Percentiles rank a stretch among this genome's conserved stretches.
Evolutionary conservation across 108 stramenopile genomes (phyloP).

Genomic region (Skeletonema potamos): DNA sequence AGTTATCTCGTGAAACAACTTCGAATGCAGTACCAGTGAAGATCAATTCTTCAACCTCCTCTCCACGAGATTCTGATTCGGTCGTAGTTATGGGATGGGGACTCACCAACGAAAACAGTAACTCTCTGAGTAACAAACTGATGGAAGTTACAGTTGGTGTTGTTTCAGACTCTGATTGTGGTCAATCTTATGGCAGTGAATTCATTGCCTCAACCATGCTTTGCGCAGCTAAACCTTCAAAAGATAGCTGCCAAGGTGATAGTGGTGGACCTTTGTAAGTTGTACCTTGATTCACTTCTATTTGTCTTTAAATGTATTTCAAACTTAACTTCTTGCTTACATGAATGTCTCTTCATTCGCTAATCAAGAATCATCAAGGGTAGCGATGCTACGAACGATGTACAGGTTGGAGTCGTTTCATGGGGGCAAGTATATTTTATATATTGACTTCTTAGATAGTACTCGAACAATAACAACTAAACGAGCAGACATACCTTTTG

Average conservation of each 20-base stretch:
- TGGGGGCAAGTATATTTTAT: too few species aligned
- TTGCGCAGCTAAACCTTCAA: neutral
- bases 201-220: neutral
- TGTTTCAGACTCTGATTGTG: neutral
- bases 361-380: neutral
- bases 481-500: too few species aligned
- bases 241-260: neutral
- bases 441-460: too few species aligned
- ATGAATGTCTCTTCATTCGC: too few species aligned
- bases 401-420: neutral
- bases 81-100: slow-evolving; percentile 16
- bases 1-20: neutral
- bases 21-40: slow-evolving; percentile 2
- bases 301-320: too few species aligned
- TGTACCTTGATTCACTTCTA: too few species aligned
- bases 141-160: neutral
- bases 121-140: neutral
- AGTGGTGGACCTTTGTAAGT: neutral
- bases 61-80: neutral
- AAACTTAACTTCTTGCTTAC: too few species aligned
- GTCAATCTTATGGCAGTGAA: neutral
- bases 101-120: neutral
- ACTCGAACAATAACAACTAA: too few species aligned
- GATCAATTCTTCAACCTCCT: neutral
- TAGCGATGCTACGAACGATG: neutral